Evolutionary conservation across 1,139 yeast species (phyloP), one percentile per base, ranked within the genome.

Genomic region (Lodderomyces orthopsilosis): DNA sequence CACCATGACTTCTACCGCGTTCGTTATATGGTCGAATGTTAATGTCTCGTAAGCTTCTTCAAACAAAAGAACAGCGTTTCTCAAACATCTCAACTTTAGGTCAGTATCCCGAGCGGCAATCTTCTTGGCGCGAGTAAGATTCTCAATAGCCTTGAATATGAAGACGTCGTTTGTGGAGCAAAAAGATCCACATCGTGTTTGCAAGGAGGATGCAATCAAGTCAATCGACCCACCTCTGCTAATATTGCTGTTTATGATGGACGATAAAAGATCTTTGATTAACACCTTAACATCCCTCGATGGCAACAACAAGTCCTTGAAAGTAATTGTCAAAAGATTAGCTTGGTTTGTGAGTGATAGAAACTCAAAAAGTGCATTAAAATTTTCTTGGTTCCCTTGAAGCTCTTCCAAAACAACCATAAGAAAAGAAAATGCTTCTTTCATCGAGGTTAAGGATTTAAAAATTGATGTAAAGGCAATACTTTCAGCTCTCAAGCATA

Each of bases 161-260:
- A 90, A 76, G 24, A 93, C 97, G 64, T 94, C 98, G 54, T 87
- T 89, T 9, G 95, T 81, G 0, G 97, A 89, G 58, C 98, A 94
- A 63, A 90, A 94, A 2, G 96, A 84, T 1, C 96, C 96, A 69
- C 98, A 94, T 51, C 95, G 83, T 43, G 88, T 94, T 62, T 93
- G 96, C 42, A 94, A 70, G 1, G 94, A 83, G 26, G 84, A 81
- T 1, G 98, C 95, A 45, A 93, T 89, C 42, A 85, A 74, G 58
- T 93, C 98, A 41, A 94, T 93, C 0, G 95, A 85, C 2, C 90
- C 94, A n/a, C 98, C 98, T 53, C 87, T 82, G 37, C 88, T 75
- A 48, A 94, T 90, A 51, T 85, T 88, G 58, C 87, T 84, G 62
- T 91, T 91, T 46, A 94, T 90, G 34, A 94, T 81, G 2, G 96